Conservation (phyloP, 768 basidiomycete species). For the Exidia glandulosa region DNA sequence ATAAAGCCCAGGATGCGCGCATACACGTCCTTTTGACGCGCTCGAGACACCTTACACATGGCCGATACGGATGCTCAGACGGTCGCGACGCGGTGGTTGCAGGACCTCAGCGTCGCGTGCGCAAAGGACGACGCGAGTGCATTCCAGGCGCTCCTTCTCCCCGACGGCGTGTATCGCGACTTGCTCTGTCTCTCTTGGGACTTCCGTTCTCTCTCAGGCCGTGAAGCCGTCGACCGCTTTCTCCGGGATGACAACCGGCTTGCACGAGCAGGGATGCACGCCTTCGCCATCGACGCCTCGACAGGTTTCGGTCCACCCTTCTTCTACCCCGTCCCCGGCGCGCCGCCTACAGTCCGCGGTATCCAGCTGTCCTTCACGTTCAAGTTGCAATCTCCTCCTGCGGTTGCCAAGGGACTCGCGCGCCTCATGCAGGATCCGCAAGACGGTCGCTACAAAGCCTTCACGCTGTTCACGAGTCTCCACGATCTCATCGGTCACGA, state of each 20-base stretch:
- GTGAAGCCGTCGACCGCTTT: conserved; percentile 18
- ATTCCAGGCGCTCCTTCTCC: background rate
- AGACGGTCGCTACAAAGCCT: conserved; percentile 24
- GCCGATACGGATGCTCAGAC: background rate
- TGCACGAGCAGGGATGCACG: conserved; percentile 13
- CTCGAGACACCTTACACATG: too few relatives aligned
- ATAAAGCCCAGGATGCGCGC: too few relatives aligned
- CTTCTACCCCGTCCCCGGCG: conserved; percentile 10
- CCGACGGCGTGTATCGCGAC: conserved; percentile 18
- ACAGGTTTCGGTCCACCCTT: conserved; percentile 10
- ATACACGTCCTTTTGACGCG: too few relatives aligned
- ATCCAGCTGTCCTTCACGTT: conserved; percentile 29
- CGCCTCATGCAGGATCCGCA: conserved; percentile 17
- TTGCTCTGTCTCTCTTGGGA: conserved; percentile 34
- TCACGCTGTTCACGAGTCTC: conserved; percentile 23
- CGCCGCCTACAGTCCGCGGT: conserved; percentile 7
- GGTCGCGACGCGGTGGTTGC: background rate
- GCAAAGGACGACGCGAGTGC: background rate
- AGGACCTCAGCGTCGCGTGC: background rate
- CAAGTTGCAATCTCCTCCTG: conserved; percentile 16
- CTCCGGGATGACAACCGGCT: conserved; percentile 5
- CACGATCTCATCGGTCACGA: conserved; percentile 26
- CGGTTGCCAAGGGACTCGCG: conserved; percentile 23
- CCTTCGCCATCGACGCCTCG: conserved; percentile 18
- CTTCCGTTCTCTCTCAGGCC: conserved; percentile 25